Conservation (phyloP, 2,329 filamentous ascomycete genomes). For the Tolypocladium endophyticum region DNA sequence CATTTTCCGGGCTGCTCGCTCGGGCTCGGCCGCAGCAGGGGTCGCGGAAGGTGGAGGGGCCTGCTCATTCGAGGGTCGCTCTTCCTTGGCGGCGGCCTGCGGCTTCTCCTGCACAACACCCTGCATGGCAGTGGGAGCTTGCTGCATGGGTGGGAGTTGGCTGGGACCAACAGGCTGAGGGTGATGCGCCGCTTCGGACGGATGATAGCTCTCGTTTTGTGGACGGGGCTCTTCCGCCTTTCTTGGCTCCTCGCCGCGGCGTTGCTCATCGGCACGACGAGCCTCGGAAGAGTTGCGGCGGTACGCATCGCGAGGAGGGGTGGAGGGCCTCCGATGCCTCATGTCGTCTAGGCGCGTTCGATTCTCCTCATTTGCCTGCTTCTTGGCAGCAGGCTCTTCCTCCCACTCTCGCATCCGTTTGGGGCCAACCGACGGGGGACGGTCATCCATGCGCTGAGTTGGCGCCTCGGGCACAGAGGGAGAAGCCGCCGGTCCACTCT, state of each 20-base stretch:
- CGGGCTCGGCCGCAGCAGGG: conserved; percentile 56
- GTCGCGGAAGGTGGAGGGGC: conserved; percentile 35
- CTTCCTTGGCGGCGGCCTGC: conserved; percentile 41
- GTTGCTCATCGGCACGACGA: conserved; percentile 53
- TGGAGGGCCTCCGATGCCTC: conserved; percentile 66
- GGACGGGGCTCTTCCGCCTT: conserved; percentile 54
- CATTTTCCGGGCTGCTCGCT: conserved; percentile 81
- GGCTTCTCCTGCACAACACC: conserved; percentile 40
- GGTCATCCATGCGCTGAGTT: conserved; percentile 50
- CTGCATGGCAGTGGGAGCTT: conserved; percentile 44
- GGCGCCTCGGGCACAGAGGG: conserved; percentile 52
- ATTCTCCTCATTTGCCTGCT: conserved; percentile 79
- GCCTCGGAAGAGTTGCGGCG: conserved; percentile 70
- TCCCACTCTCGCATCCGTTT: conserved; percentile 94
- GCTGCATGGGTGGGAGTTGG: conserved; percentile 54
- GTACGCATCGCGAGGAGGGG: conserved; percentile 58
- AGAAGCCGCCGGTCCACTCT: conserved; percentile 35
- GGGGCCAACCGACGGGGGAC: conserved; percentile 67
- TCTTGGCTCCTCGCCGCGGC: conserved; percentile 47
- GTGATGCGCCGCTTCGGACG: conserved; percentile 86
- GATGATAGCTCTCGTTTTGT: conserved; percentile 71
- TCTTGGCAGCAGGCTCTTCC: conserved; percentile 68
- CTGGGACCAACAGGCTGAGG: conserved; percentile 35
- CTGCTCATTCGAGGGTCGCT: conserved; percentile 36
- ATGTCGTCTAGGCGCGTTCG: conserved; percentile 80